Conservation (phyloP, 768 basidiomycete species). For the Nidularia pulvinata region DNA sequence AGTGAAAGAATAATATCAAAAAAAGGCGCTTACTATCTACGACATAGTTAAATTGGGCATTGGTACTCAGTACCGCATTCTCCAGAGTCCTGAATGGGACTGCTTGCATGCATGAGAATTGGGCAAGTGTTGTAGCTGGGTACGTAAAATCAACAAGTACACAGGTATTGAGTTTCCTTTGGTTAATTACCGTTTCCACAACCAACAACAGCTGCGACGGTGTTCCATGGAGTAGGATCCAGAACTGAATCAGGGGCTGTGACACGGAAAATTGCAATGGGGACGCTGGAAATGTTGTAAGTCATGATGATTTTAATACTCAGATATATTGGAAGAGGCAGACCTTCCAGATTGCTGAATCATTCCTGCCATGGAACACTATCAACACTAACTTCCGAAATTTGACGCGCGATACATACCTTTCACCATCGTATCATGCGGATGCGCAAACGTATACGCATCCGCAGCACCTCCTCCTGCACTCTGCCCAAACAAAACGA, state of each 20-base stretch:
- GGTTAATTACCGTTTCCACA: conserved; percentile 24
- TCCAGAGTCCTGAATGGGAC: conserved; percentile 25
- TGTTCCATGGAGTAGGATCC: conserved; percentile 24
- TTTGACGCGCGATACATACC: conserved; percentile 5
- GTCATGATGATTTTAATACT: background rate
- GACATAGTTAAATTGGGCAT: conserved; percentile 21
- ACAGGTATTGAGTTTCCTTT: background rate
- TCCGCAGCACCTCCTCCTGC: conserved; percentile 31
- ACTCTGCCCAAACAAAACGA: conserved; percentile 33
- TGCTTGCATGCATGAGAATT: conserved; percentile 32
- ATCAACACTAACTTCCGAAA: background rate
- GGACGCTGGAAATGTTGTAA: conserved; percentile 2
- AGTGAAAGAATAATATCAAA: background rate
- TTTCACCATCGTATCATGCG: conserved; percentile 26
- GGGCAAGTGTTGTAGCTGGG: conserved; percentile 19
- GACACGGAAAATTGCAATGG: background rate
- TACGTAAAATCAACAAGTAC: background rate
- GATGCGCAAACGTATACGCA: conserved; percentile 30
- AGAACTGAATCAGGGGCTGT: conserved; percentile 4
- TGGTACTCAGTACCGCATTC: conserved; percentile 25
- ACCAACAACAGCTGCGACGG: conserved; percentile 22
- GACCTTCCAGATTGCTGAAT: conserved; percentile 36
- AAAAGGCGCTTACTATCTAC: conserved; percentile 21
- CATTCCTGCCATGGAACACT: conserved; percentile 13
- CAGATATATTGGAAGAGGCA: conserved; percentile 1